phyloP scores from a whole-genome alignment of 345 rosid genomes.

The Gossypium anomalum region DNA sequence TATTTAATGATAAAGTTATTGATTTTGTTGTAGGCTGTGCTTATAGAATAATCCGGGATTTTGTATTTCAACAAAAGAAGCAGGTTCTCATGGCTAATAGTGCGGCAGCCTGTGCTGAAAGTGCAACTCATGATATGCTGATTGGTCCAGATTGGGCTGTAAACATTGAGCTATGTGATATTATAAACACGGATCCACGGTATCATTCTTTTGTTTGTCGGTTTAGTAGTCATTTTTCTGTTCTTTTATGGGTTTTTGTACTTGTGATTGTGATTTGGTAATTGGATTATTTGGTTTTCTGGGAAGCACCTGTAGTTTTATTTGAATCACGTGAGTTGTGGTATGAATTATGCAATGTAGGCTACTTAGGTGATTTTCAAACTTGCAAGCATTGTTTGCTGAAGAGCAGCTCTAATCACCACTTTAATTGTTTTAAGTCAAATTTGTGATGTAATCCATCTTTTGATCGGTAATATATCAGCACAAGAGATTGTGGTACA shows the following conservation, averaged over 20 bases:
- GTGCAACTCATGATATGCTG: conserved; percentile 88
- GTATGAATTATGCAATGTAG: not conserved
- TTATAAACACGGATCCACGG: conserved; percentile 88
- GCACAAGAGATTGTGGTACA: not conserved
- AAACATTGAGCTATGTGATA: conserved; percentile 86
- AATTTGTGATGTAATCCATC: not conserved
- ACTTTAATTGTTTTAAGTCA: not conserved
- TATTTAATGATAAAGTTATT: conserved; percentile 15
- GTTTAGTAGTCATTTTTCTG: not conserved
- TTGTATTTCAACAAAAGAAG: conserved; percentile 18
- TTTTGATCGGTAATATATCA: not conserved
- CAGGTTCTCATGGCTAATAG: conserved; percentile 48
- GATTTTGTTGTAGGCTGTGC: conserved; percentile 16
- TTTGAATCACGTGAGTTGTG: not conserved
- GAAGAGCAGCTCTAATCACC: not conserved
- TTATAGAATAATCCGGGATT: conserved; percentile 22
- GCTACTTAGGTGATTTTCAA: not conserved
- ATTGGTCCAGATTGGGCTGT: conserved; percentile 96
- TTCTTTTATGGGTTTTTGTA: not conserved
- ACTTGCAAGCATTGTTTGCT: not conserved
- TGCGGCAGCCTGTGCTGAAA: conserved; percentile 89
- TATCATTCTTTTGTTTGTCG: conserved; percentile 27
- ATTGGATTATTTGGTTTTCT: not conserved
- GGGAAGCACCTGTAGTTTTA: not conserved
- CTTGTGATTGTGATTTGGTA: not conserved